Percentiles rank a stretch among this genome's conserved stretches.
Evolutionary conservation across 2,329 filamentous ascomycete species (phyloP).

Genomic region (Penicillium sp.): DNA sequence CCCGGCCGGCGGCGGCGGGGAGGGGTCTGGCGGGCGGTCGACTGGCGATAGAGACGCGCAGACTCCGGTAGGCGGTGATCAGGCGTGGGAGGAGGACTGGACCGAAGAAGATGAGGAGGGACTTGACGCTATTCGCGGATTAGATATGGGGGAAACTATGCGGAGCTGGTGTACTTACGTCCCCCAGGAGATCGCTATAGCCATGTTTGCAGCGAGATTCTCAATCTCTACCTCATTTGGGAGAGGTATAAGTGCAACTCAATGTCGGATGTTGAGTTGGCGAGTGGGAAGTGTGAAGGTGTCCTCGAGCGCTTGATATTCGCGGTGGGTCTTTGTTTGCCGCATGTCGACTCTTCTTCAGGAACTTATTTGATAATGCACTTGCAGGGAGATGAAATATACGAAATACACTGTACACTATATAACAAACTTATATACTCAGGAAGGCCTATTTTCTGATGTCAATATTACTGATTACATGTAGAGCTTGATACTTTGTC

Average conservation of each 20-base stretch:
- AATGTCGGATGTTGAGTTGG: neutral
- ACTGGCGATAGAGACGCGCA: slow-evolving; percentile 35
- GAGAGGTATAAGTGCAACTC: neutral
- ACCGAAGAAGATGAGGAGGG: slow-evolving; percentile 45
- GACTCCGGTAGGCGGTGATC: slow-evolving; percentile 39
- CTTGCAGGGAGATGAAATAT: no score
- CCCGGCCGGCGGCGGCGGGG: slow-evolving; percentile 35
- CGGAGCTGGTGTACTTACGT: slow-evolving; percentile 29
- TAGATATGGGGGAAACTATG: slow-evolving; percentile 1
- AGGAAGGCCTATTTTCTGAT: no score
- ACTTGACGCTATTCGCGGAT: slow-evolving; percentile 39
- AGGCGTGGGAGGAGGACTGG: slow-evolving; percentile 43
- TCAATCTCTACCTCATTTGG: slow-evolving; percentile 1
- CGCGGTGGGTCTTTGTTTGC: no score
- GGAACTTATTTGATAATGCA: no score
- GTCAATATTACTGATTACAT: no score
- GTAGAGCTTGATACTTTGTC: no score
- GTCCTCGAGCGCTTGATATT: neutral
- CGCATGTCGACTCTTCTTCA: no score
- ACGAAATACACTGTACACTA: no score
- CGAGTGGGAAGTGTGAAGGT: neutral
- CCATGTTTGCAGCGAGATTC: slow-evolving; percentile 24
- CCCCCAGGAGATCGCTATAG: slow-evolving; percentile 31
- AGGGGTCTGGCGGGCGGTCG: slow-evolving; percentile 41
- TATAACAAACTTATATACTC: no score